Base-by-base conservation (phyloP, 306 rosid genomes). In the Aeschynomene evenia region DNA sequence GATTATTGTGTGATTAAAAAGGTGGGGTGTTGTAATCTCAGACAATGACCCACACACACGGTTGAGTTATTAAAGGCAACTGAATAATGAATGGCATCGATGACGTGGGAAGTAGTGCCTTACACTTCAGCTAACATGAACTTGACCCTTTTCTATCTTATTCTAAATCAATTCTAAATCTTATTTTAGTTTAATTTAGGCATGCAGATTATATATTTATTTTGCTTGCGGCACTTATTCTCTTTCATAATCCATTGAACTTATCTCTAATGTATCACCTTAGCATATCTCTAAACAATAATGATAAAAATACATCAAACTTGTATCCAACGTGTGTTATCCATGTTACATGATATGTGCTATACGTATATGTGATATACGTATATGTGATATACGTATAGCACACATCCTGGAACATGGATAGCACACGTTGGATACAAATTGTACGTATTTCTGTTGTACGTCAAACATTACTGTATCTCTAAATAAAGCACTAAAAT, bases 101-200 rank as follows among this genome's bases (percentile, higher is more conserved):
- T 87, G 88, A 79, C 82, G 63, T 77, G 2, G 76, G 66, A 81
- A 77, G 86, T 57, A 73, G 87, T 85, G 88, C 82, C 85, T 85
- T 85, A 68, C 91, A 87, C 91, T 84, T 84, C 86, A 87, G 53
- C 85, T 52, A 75, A 83, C 88, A 80, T 78, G 88, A 84, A 70
- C 81, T 55, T 62, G 66, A 49, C 56, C 55, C 33, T 29, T 77
- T 81, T 72, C 33, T 42, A 52, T 71, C 46, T 23, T 5, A 14
- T 23, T 73, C n/a, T n/a, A n/a, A n/a, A 2, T 4, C 14, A 40
- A 40, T 74, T 62, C 3, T 48, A 15, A 64, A 26, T 24, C 5
- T 16, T 28, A 45, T 63, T 36, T 21, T 33, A 36, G 21, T 10
- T 33, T 33, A 45, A 0, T 42, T 40, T 21, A 36, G 28, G 3